These are phyloP conservation scores for Nicotiana benthamiana DNA, from an alignment of 257 asterid species.

Conservation along the genomic window DNA sequence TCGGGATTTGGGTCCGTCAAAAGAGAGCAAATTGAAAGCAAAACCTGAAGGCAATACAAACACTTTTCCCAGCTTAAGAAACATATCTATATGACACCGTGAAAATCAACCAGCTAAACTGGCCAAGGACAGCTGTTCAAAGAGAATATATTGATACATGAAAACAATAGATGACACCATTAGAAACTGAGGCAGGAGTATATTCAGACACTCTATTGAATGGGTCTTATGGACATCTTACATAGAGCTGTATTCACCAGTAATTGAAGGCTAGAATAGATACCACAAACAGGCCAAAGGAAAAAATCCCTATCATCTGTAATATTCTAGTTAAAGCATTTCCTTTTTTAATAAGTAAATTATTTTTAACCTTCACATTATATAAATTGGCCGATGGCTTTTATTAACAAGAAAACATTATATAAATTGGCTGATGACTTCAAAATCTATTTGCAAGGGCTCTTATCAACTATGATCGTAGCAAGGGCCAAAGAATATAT, in stretches of 20 bases:
- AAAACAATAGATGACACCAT: background rate
- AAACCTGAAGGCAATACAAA: conserved; percentile 35
- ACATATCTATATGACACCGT: background rate
- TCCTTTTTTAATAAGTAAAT: background rate
- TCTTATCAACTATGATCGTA: background rate
- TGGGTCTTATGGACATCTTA: background rate
- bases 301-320: background rate
- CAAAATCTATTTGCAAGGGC: background rate
- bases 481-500: background rate
- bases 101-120: background rate
- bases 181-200: background rate
- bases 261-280: background rate
- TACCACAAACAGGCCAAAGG: background rate
- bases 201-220: background rate
- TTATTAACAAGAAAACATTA: background rate
- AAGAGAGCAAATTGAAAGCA: conserved; percentile 75
- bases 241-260: background rate
- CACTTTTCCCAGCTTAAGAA: background rate
- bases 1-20: conserved; percentile 85
- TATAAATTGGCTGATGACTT: background rate
- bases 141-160: background rate
- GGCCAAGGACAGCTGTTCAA: background rate
- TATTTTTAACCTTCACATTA: background rate
- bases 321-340: background rate
- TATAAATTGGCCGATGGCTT: background rate